Base-by-base conservation (phyloP, 371 early-diverging fungal species). In the Dentiscutata heterogama region DNA sequence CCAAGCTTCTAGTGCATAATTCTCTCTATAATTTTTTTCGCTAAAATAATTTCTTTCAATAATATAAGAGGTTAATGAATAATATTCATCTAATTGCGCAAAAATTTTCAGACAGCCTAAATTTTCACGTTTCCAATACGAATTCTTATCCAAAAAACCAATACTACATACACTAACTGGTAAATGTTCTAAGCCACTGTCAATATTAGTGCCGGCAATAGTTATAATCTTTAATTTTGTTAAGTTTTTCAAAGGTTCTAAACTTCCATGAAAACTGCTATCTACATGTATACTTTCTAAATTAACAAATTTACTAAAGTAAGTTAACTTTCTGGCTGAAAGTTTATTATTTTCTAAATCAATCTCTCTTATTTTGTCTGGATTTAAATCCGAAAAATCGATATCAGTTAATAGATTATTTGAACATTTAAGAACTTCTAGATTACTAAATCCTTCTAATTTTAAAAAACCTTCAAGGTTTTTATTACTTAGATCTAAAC, bases 191-290 rank as follows among this genome's bases (percentile, higher is more conserved):
- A 72, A 72, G 0, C 73, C 73, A 53, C 22, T 13, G 1, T 72
- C 54, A 20, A 72, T 72, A 72, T 72, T 51, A 72, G 73, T 72
- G 51, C 31, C 27, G 51, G 20, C 22, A 51, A 72, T 72, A 13
- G 11, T 22, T 3, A 72, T n/a, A 1, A 1, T 22, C 25, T 10
- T 14, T 51, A 72, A 72, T 18, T 72, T 53, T 2, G 3, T 50
- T 25, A 72, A 50, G 7, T 11, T 61, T 25, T 53, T 58, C 20
- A 77, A 77, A 31, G 63, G 39, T 31, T 63, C 63, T 42, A 77
- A 77, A 14, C 31, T 29, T 25, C 77, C 77, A 77, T 58, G 8
- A 31, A 77, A 77, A 27, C 25, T 31, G 42, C 39, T 77, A 29
- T 77, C 58, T 8, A 51, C 27, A n/a, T 14, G 4, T 14, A 74